These are phyloP conservation scores for Chernovozyma sophiae-reginae DNA, from an alignment of 1,139 yeast genomes.

Conservation along the genomic window DNA sequence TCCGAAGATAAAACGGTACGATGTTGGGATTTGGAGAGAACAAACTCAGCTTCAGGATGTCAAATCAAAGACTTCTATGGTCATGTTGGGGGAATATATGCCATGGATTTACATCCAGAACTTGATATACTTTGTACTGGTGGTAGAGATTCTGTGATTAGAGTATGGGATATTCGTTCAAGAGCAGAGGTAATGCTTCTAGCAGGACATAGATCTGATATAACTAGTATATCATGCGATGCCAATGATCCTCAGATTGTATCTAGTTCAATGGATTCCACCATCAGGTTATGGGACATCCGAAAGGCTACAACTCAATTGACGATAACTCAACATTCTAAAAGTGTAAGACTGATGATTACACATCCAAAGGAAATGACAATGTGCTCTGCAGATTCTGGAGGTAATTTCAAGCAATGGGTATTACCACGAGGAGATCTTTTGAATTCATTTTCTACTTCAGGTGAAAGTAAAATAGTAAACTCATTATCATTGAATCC, in stretches of 20 bases:
- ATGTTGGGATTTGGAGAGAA: constrained; percentile 94
- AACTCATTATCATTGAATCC: constrained; percentile 67
- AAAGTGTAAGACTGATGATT: constrained; percentile 71
- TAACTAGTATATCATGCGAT: constrained; percentile 65
- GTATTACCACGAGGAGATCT: constrained; percentile 72
- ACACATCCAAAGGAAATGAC: constrained; percentile 72
- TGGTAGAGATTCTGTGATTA: constrained; percentile 81
- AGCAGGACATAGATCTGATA: constrained; percentile 76
- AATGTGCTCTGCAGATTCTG: constrained; percentile 69
- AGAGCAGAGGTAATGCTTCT: constrained; percentile 71
- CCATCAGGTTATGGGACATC: constrained; percentile 82
- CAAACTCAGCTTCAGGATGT: constrained; percentile 52
- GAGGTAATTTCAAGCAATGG: constrained; percentile 84
- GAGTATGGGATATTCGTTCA: constrained; percentile 93
- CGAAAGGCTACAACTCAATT: constrained; percentile 40
- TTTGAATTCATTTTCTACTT: constrained; percentile 37
- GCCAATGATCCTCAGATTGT: constrained; percentile 81
- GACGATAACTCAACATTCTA: constrained; percentile 78
- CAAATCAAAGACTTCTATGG: constrained; percentile 86
- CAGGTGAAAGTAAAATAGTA: constrained; percentile 38
- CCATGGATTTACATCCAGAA: constrained; percentile 82
- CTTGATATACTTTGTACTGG: constrained; percentile 84
- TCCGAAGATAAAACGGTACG: constrained; percentile 93
- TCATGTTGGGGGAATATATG: constrained; percentile 84
- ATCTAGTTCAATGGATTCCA: constrained; percentile 79